Base-by-base conservation (phyloP, 176 grass and related monocot genomes). In the Elaeis guineensis region DNA sequence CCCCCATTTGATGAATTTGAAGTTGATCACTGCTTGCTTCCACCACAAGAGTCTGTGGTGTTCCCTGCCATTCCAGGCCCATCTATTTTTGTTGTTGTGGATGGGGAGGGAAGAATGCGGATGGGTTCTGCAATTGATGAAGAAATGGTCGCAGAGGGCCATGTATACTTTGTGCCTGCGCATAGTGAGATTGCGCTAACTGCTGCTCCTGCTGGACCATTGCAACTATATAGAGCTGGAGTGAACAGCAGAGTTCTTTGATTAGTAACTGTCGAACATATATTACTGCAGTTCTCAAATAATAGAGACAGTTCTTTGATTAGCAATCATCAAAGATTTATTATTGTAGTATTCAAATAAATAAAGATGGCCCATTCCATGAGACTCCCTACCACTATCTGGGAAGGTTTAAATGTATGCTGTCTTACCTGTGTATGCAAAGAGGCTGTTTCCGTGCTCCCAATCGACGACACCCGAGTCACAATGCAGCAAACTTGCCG, bases 1-100 rank as follows among this genome's bases (percentile, higher is more conserved):
- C 78, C 87, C 70, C 84, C 87, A 21, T 91, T 87, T 16, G 81
- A 85, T 2, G 92, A 97, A 71, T 97, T 97, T 16, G 92, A 91
- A 64, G 92, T 97, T 0, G 83, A 97, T 65, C 65, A 22, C 24
- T 85, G 69, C 63, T 62, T 71, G 21, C 65, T 91, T 16, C 62
- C 69, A 7, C 50, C 75, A 65, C 62, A 66, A 8, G 76, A 85
- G 78, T 25, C 65, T 6, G 57, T 83, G 69, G 62, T 77, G 4
- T 78, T 91, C 70, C 26, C 80, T n/a, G 71, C 83, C 0, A 80
- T 84, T 12, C 81, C 75, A 21, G 81, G 84, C 23, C 84, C 92
- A 61, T 97, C 92, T 19, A 82, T 97, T 49, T 97, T 85, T 67
- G 51, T 91, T 17, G 62, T 88, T 30, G 50, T 91, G 62, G 18